A percentile compares a stretch with the other conserved stretches of the same genome.
These are phyloP conservation scores for Mollisiaceae sp. DNA, from an alignment of 2,329 filamentous ascomycete genomes.

Conservation along the genomic window DNA sequence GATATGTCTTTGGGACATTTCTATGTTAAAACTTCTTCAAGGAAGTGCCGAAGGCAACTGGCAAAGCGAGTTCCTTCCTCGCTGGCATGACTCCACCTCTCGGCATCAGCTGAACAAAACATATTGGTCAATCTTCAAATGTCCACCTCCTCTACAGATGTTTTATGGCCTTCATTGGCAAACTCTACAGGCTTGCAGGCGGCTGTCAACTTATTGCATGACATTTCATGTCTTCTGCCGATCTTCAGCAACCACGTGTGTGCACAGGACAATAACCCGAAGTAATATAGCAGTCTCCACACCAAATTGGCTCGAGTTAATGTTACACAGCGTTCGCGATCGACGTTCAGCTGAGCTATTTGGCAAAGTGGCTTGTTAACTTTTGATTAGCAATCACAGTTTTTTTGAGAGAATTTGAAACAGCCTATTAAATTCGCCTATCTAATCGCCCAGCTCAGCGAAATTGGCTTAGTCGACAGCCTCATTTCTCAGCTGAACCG, in stretches of 20 bases:
- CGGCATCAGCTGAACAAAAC: too few relatives aligned
- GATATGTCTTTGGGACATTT: too few relatives aligned
- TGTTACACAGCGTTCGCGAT: background rate
- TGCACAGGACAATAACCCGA: background rate
- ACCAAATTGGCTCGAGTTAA: background rate
- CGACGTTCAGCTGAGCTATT: background rate
- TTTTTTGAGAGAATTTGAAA: background rate
- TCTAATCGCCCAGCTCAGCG: background rate
- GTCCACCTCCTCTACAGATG: too few relatives aligned
- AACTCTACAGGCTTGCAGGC: too few relatives aligned
- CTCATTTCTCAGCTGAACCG: background rate
- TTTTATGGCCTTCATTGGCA: too few relatives aligned
- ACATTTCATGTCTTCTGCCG: background rate
- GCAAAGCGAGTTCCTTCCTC: background rate
- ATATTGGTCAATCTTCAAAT: too few relatives aligned
- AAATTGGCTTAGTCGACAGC: background rate
- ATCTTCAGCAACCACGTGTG: background rate
- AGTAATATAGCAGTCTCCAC: background rate
- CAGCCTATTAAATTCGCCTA: background rate
- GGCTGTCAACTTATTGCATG: background rate
- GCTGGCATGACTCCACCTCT: too few relatives aligned
- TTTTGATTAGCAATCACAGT: background rate
- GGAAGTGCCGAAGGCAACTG: background rate
- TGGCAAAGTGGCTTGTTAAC: background rate
- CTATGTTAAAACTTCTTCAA: background rate